These are phyloP conservation scores for Discostella stelligera DNA, from an alignment of 352 stramenopile species.

Conservation along the genomic window DNA sequence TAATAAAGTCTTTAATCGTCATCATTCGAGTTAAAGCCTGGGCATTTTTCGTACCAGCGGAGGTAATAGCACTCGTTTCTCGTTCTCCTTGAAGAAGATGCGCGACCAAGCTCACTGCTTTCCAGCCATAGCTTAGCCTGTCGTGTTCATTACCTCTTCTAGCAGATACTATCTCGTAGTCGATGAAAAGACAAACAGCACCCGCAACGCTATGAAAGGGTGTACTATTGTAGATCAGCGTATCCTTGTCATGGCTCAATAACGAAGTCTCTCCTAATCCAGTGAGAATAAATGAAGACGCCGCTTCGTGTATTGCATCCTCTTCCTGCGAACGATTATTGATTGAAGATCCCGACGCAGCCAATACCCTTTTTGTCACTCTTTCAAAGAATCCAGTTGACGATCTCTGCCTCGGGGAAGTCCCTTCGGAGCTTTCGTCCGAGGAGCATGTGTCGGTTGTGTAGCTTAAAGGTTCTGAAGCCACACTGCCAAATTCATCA, in stretches of 20 bases:
- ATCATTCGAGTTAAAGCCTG: conserved; percentile 24
- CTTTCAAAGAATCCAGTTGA: conserved; percentile 37
- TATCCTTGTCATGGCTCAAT: conserved; percentile 3
- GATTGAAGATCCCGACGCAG: background rate
- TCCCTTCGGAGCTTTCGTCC: conserved; percentile 17
- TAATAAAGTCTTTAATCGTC: conserved; percentile 28
- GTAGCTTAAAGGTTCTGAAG: conserved; percentile 14
- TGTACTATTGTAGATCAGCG: background rate
- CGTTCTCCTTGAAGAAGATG: conserved; percentile 51
- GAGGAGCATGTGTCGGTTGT: conserved; percentile 13
- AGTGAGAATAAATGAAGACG: conserved; percentile 53
- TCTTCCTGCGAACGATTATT: conserved; percentile 31
- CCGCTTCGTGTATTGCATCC: conserved; percentile 44
- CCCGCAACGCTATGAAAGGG: conserved; percentile 33
- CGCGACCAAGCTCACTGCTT: conserved; percentile 35
- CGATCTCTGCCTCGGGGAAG: conserved; percentile 10
- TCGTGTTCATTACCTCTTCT: conserved; percentile 3
- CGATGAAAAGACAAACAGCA: conserved; percentile 39
- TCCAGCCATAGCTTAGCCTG: conserved; percentile 31
- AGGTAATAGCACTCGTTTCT: conserved; percentile 37
- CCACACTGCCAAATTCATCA: conserved; percentile 16
- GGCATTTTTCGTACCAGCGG: conserved; percentile 39
- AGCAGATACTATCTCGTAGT: conserved; percentile 23
- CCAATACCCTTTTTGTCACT: conserved; percentile 31
- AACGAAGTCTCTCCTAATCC: conserved; percentile 40